These are phyloP conservation scores for Tolypocladium paradoxum DNA, from an alignment of 2,329 filamentous ascomycete genomes.

Conservation along the genomic window DNA sequence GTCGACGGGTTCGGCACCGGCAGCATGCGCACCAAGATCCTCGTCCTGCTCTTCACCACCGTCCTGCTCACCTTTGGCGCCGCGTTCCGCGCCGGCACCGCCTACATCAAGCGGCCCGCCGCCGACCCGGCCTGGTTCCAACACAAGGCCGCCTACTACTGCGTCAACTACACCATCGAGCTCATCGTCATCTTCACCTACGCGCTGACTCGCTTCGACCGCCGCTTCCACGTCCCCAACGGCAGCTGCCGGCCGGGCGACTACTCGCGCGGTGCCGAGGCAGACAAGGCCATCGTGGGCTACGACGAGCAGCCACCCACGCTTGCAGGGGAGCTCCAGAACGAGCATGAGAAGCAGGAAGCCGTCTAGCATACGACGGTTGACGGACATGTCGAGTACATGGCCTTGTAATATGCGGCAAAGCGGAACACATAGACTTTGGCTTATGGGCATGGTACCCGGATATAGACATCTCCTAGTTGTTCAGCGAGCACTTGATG, in stretches of 20 bases:
- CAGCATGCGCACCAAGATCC: constrained; percentile 54
- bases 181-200: constrained; percentile 59
- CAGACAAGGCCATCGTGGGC: constrained; percentile 13
- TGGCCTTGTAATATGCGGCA: background rate
- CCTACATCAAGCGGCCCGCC: constrained; percentile 38
- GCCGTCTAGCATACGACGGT: background rate
- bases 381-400: background rate
- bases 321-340: constrained; percentile 3
- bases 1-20: constrained; percentile 49
- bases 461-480: background rate
- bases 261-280: constrained; percentile 22
- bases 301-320: constrained; percentile 8
- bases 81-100: constrained; percentile 52
- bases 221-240: constrained; percentile 64
- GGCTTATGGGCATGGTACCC: background rate
- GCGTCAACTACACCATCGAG: constrained; percentile 69
- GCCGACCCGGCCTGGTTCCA: constrained; percentile 58
- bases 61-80: constrained; percentile 57
- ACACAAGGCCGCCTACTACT: constrained; percentile 62
- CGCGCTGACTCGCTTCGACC: constrained; percentile 58
- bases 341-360: constrained; percentile 6
- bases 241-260: constrained; percentile 50
- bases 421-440: background rate
- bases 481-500: no score
- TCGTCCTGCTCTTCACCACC: constrained; percentile 48